phyloP scores from a whole-genome alignment of 2,329 filamentous ascomycete genomes.

The Exserohilum turcica region DNA sequence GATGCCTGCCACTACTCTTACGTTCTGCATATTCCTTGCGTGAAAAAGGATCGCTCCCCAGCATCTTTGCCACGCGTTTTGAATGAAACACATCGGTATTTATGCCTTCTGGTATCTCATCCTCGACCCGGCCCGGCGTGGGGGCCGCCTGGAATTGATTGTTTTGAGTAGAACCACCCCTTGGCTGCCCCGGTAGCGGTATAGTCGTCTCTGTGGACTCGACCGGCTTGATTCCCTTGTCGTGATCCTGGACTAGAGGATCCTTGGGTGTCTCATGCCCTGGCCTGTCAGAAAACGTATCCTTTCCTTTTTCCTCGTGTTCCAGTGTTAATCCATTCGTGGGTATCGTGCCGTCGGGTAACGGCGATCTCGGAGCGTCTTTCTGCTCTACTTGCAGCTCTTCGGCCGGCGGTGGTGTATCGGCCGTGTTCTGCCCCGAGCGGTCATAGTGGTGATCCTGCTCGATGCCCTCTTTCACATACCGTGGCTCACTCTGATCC shows the following conservation, averaged over 20 bases:
- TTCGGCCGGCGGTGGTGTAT: slow-evolving; percentile 44
- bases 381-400: slow-evolving; percentile 55
- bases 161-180: slow-evolving; percentile 45
- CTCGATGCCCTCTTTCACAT: slow-evolving; percentile 48
- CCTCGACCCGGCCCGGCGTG: slow-evolving; percentile 37
- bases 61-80: slow-evolving; percentile 60
- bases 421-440: slow-evolving; percentile 50
- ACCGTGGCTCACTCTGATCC: slow-evolving; percentile 17
- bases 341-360: slow-evolving; percentile 60
- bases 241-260: slow-evolving; percentile 39
- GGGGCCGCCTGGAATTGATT: slow-evolving; percentile 48
- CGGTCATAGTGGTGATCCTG: slow-evolving; percentile 59
- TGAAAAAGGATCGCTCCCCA: slow-evolving; percentile 54
- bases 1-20: slow-evolving; percentile 27
- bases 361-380: slow-evolving; percentile 49
- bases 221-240: slow-evolving; percentile 42
- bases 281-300: slow-evolving; percentile 41
- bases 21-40: slow-evolving; percentile 43
- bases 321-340: slow-evolving; percentile 42
- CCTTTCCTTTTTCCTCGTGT: slow-evolving; percentile 37
- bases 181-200: slow-evolving; percentile 40
- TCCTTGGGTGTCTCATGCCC: slow-evolving; percentile 45
- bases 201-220: slow-evolving; percentile 52
- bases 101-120: slow-evolving; percentile 62
- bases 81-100: slow-evolving; percentile 68